These are phyloP conservation scores for Aureobasidium sp. DNA, from an alignment of 2,329 filamentous ascomycete species.

Conservation along the genomic window DNA sequence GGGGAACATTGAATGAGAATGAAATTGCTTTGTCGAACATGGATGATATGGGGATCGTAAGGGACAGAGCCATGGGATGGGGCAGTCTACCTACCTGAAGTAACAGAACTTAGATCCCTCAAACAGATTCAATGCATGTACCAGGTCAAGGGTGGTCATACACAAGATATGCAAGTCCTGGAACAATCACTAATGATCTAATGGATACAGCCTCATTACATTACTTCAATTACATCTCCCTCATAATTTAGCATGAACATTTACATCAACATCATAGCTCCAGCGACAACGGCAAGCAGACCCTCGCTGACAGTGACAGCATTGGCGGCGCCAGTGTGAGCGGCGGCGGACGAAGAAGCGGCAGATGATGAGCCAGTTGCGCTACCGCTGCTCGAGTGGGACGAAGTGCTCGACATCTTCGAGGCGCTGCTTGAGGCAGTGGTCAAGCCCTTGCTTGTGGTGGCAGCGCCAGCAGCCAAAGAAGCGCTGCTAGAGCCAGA, in stretches of 20 bases:
- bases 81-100: no score
- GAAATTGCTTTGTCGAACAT: no score
- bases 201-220: neutral
- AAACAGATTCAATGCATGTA: no score
- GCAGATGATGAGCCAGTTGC: neutral
- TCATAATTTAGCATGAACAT: neutral
- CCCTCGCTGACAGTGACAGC: neutral
- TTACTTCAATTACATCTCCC: neutral
- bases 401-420: neutral
- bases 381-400: neutral
- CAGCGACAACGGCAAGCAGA: neutral
- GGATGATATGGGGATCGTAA: no score
- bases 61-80: no score
- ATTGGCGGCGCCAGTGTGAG: neutral
- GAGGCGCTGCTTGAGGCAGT: neutral
- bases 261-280: slow-evolving; percentile 11
- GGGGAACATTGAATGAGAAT: no score
- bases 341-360: neutral
- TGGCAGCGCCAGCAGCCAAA: neutral
- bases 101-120: no score
- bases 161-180: no score
- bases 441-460: neutral
- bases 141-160: no score
- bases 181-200: no score
- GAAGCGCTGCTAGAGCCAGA: neutral